Base-by-base conservation (phyloP, 768 basidiomycete species). In the Tulasnella sp. region DNA sequence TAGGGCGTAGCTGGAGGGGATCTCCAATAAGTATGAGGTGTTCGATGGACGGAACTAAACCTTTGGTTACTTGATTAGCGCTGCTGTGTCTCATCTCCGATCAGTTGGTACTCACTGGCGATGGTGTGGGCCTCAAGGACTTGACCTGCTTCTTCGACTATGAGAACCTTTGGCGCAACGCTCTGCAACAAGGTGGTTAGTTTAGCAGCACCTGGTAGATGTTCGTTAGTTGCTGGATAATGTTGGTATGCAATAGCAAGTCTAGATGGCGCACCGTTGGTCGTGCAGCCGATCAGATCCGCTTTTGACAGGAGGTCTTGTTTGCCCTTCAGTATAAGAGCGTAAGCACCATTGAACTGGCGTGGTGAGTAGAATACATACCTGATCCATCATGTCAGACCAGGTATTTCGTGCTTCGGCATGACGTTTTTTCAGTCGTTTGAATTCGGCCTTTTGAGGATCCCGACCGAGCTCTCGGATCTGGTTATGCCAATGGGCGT, bases 21-120 rank as follows among this genome's bases (percentile, higher is more conserved):
- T 94, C 93, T 0, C 93, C 93, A n/a, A 94, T 93, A 57, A 90
- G 85, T 77, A 94, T 92, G 29, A 94, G 85, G 51, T 94, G 92
- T 78, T 93, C 87, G 0, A 93, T 87, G 3, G 90, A 81, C 0
- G 87, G 87, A 3, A 92, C 91, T 0, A 93, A 85, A 44, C 87
- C 88, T 76, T 73, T 61, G 55, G 70, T 16, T 23, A 70, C 20
- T 18, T 40, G 23, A 11, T 40, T 20, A 40, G 11, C 20, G 5
- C 23, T 23, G 44, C 13, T 40, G 13, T 1, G 11, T 40, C 29
- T 4, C 9, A 18, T 5, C n/a, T 29, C 6, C 20, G 18, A 37
- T n/a, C n/a, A 37, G 2, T 46, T 23, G 69, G 35, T 74, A 51
- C 75, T 82, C 73, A 40, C 77, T 81, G 18, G 81, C 88, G 7